Base-by-base conservation (phyloP, 805 yeast genomes). In the Priceomyces castillae region DNA sequence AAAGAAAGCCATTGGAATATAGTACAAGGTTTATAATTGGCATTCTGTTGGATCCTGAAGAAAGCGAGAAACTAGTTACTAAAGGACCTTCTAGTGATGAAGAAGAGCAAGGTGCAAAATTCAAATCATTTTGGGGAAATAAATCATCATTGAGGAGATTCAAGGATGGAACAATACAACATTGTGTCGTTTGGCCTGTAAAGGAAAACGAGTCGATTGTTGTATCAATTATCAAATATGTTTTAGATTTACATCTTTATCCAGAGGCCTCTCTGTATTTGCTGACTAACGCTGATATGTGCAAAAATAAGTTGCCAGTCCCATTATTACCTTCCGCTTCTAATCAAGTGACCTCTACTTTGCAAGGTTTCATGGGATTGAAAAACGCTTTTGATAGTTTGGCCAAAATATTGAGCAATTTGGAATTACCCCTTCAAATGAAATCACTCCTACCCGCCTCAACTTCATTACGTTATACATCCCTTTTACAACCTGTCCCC, bases 51-150 rank as follows among this genome's bases (percentile, higher is more conserved):
- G 81, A 90, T 56, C 72, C 94, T 4, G 77, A 74, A 6, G 88
- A 84, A 56, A 73, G 84, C 47, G 97, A 90, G 53, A 86, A 83
- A 63, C 66, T 87, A 36, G 88, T 94, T 1, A 87, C 95, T 1
- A 87, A 81, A 56, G 97, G 97, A 1, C 97, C 98, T 7, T 65
- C 71, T 30, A 80, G 82, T 49, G 71, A 71, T 11, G 78, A 78
- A 31, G 74, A 77, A 31, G 85, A 80, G 25, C 67, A 69, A 34
- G 81, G 74, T 12, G 68, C 77, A 5, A 73, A 76, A 42, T 94
- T 94, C 69, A 79, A 86, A 51, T 67, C 78, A 4, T 90, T 94
- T 58, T 94, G 99, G 99, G 97, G 97, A 9, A 58, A 77, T 7
- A 84, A 80, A 51, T 81, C 95, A 0, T 87, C 94, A 11, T 72